Evolutionary conservation across 371 early-diverging fungal genomes (phyloP), one percentile per base, ranked within the genome.

Genomic region (Rozella allomycis): DNA sequence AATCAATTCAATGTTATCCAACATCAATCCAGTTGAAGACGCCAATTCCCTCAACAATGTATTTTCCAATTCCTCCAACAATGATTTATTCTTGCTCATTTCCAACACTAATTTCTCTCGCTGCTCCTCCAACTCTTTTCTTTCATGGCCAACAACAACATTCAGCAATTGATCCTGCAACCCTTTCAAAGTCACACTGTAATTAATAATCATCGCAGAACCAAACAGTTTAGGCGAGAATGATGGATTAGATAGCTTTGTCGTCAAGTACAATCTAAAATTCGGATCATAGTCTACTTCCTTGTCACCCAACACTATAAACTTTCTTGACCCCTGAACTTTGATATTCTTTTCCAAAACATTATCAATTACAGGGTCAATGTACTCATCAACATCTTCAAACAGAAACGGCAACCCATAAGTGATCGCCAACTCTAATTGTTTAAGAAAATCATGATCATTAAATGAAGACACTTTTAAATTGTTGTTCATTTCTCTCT

Each of bases 301-400:
- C 38, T 67, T 67, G 41, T 67, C 67, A 3, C 67, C 67, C 2
- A 67, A 44, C 12, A 67, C 55, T 33, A 67, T 63, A 35, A 60
- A 67, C 12, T 46, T 32, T 3, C 67, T 37, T n/a, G 56, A 38
- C 3, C 67, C 62, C 23, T 33, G 29, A 0, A 25, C 12, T 27
- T 53, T 52, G 34, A 63, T 53, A 43, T 63, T 63, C 37, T 63
- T 63, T 37, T 67, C 67, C n/a, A 67, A 47, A 20, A 67, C 37
- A 37, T 58, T 59, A 42, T 67, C 67, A 35, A 67, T 63, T 8
- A 67, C 67, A 0, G 67, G 67, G 36, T 67, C 67, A 33, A 67
- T 67, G 42, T 63, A 67, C 35, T 67, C 67, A 41, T 67, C 67
- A 6, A 67, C 64, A 34, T 67, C 67, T 38, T 67, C 67, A 38